Evolutionary conservation across 331 rosid genomes (phyloP), one percentile per base, ranked within the genome.

Genomic region (Acacia pycnantha): DNA sequence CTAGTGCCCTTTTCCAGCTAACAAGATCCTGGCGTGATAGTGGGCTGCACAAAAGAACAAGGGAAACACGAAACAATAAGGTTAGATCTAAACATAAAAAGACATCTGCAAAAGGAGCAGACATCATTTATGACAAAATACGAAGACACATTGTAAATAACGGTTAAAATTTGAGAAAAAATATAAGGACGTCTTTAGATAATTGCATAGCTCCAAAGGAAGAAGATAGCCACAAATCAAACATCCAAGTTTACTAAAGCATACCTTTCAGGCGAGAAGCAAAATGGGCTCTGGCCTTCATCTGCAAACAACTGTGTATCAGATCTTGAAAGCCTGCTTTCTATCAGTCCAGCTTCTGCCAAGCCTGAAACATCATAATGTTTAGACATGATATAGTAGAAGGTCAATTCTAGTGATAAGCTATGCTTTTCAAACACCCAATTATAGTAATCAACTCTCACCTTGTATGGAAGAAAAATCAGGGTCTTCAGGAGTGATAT

Each of bases 291-390:
- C 64, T 89, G 82, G 48, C 90, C 90, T 82, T 94, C 97, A 72
- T 86, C 94, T 18, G 81, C 74, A 21, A 97, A 83, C 72, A 91
- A 87, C 77, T 79, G 87, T 86, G 83, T 81, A 86, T 96, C 99
- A 70, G 58, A 51, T 81, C 92, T 89, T 69, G 99, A 96, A 81
- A 96, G 98, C 90, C 84, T 96, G 90, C 99, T 96, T 78, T 91
- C 94, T 51, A 96, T 92, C 78, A 96, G 95, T 83, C 98, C 99
- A 64, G 98, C 97, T 90, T 96, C 99, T 70, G 99, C 99, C 92
- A 96, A 90, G 85, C 99, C 99, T 96, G 88, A 61, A 83, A 79
- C 16, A 83, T 73, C 47, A 78, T 44, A 70, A 65, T 62, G 37
- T 79, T 84, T 26, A 79, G 83, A 78, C 65, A 86, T 54, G 41